Percentiles rank a stretch among this genome's conserved stretches.
These are phyloP conservation scores for Podospora pseudocomata DNA, from an alignment of 495 filamentous ascomycete species.

Conservation along the genomic window DNA sequence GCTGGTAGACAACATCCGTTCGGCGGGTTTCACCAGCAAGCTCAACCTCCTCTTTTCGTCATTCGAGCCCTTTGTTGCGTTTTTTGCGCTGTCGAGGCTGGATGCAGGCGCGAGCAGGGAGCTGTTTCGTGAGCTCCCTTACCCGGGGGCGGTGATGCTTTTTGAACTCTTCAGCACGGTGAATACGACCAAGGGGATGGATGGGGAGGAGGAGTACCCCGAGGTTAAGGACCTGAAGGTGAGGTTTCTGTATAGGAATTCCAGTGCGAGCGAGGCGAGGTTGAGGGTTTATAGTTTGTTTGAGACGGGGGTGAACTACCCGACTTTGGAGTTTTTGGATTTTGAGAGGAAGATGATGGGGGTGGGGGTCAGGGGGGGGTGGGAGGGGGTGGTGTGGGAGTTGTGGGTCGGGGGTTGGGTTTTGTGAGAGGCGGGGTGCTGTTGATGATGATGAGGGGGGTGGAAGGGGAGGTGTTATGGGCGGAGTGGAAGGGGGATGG, in stretches of 20 bases:
- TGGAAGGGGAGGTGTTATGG: background rate
- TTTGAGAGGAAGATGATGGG: slow-evolving; percentile 27
- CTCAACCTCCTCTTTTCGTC: slow-evolving; percentile 42
- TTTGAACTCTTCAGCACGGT: slow-evolving; percentile 41
- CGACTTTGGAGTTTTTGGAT: slow-evolving; percentile 25
- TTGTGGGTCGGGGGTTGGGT: slow-evolving; percentile 28
- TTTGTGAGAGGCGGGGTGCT: slow-evolving; percentile 21
- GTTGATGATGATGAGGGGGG: background rate
- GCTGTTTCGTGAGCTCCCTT: slow-evolving; percentile 34
- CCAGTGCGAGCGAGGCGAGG: slow-evolving; percentile 22
- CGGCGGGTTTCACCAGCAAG: slow-evolving; percentile 30
- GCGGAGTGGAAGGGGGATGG: slow-evolving; percentile 2
- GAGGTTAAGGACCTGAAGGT: slow-evolving; percentile 32
- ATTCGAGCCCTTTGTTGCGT: slow-evolving; percentile 41
- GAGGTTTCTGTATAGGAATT: slow-evolving; percentile 41
- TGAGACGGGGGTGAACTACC: slow-evolving; percentile 26
- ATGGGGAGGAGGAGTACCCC: slow-evolving; percentile 21
- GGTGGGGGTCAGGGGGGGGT: slow-evolving; percentile 35
- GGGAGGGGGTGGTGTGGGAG: slow-evolving; percentile 35
- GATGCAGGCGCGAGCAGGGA: slow-evolving; percentile 14
- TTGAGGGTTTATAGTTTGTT: slow-evolving; percentile 34
- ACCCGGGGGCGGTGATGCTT: slow-evolving; percentile 38
- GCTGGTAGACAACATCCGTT: slow-evolving; percentile 32
- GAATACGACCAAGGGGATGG: background rate
- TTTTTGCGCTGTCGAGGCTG: slow-evolving; percentile 38